phyloP scores from a whole-genome alignment of 352 stramenopile species.

The Phytopythium litorale region DNA sequence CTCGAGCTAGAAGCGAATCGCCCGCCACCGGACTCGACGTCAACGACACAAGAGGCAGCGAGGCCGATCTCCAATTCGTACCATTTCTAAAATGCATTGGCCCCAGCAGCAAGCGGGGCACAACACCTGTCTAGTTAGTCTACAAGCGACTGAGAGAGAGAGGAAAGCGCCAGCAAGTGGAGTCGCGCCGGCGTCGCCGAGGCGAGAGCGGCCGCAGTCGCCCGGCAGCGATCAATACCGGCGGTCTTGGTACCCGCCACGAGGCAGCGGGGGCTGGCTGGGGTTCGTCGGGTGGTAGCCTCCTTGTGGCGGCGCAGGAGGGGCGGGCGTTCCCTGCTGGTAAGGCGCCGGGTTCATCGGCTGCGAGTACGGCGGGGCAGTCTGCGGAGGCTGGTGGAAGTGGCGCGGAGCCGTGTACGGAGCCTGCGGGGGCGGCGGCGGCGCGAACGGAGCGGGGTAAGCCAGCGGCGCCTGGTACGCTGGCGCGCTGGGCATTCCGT shows the following conservation, averaged over 20 bases:
- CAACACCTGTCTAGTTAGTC: slow-evolving; percentile 14
- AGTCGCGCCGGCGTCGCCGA: not conserved
- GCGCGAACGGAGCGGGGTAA: slow-evolving; percentile 25
- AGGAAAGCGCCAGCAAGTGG: not conserved
- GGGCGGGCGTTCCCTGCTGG: not conserved
- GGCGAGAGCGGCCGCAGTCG: not conserved
- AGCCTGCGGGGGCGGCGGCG: slow-evolving; percentile 12
- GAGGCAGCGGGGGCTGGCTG: slow-evolving; percentile 28
- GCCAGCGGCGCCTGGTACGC: slow-evolving; percentile 27
- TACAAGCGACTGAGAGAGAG: slow-evolving; percentile 21
- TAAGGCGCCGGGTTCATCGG: not conserved
- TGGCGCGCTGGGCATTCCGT: slow-evolving; percentile 6
- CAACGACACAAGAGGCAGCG: not conserved
- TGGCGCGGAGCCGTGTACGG: slow-evolving; percentile 19
- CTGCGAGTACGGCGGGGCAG: slow-evolving; percentile 7
- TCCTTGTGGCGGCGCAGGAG: slow-evolving; percentile 7
- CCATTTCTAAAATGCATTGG: slow-evolving; percentile 1
- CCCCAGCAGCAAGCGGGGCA: not conserved
- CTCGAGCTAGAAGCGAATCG: not conserved
- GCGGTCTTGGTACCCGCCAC: slow-evolving; percentile 27
- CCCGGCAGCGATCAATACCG: slow-evolving; percentile 15
- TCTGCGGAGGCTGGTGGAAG: slow-evolving; percentile 17
- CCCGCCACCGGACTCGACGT: not conserved
- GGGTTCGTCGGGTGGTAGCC: slow-evolving; percentile 20
- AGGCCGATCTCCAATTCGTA: not conserved